Percentiles rank a stretch among this genome's conserved stretches.
phyloP scores from a whole-genome alignment of 2,329 filamentous ascomycete genomes.

The Beauveria asiatica region DNA sequence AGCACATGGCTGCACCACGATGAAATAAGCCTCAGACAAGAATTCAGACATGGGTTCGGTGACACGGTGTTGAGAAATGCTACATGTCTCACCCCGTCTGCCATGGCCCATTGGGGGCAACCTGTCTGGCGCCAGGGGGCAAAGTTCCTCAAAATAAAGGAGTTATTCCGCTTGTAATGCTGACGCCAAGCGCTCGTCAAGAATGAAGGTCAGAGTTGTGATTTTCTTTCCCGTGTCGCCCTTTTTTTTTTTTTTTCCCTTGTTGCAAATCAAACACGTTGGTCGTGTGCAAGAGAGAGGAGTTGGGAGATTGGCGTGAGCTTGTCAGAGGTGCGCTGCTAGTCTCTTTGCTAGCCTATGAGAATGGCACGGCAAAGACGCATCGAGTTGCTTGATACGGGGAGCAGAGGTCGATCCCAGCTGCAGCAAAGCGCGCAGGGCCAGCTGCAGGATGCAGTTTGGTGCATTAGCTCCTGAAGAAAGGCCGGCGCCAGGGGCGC shows the following conservation, averaged over 20 bases:
- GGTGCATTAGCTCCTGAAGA: neutral
- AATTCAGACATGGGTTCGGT: slow-evolving; percentile 1
- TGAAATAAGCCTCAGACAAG: slow-evolving; percentile 7
- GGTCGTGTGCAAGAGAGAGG: neutral
- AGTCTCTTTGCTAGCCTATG: neutral
- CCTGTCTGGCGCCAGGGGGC: neutral
- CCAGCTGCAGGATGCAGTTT: neutral
- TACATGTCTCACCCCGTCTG: slow-evolving; percentile 1
- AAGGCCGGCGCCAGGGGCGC: neutral
- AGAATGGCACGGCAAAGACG: neutral
- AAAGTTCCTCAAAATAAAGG: neutral
- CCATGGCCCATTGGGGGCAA: neutral
- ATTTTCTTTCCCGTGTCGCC: neutral
- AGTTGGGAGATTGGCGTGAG: neutral
- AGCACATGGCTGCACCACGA: neutral
- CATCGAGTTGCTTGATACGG: slow-evolving; percentile 6
- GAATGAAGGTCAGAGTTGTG: neutral
- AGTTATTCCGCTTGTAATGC: neutral
- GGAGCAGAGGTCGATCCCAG: slow-evolving; percentile 1
- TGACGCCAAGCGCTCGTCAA: neutral
- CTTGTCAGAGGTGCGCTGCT: too few species aligned
- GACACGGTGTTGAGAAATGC: neutral
- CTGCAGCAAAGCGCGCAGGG: neutral
- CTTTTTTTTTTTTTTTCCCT: neutral
- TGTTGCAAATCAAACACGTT: neutral